These are phyloP conservation scores for Cladosporium sp. DNA, from an alignment of 2,329 filamentous ascomycete genomes.

Conservation along the genomic window DNA sequence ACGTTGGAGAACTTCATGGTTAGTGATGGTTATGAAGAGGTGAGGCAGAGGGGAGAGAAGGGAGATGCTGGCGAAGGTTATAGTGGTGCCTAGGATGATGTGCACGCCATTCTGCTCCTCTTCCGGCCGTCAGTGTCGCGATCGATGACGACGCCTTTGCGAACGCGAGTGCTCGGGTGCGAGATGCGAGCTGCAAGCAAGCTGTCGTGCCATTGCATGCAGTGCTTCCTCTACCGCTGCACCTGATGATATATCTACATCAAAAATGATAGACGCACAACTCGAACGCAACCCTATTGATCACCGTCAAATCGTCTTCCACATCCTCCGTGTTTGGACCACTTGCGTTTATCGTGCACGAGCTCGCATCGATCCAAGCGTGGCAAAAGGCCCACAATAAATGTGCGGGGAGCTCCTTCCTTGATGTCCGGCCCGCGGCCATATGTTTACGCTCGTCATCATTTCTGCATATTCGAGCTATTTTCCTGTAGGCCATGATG, in stretches of 20 bases:
- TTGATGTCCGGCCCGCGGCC: neutral
- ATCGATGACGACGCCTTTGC: slow-evolving; percentile 20
- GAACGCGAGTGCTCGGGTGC: slow-evolving; percentile 10
- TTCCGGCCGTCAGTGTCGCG: neutral
- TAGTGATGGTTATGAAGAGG: slow-evolving; percentile 29
- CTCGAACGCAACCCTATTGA: neutral
- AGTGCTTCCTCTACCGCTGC: neutral
- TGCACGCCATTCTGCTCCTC: slow-evolving; percentile 13
- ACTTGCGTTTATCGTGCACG: neutral
- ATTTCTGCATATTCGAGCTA: neutral
- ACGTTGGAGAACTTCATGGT: slow-evolving; percentile 53
- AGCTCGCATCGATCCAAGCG: neutral
- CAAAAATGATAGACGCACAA: neutral
- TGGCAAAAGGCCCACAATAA: neutral
- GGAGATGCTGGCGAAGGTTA: slow-evolving; percentile 5
- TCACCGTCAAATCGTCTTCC: neutral
- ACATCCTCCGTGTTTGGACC: slow-evolving; percentile 1
- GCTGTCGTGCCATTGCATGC: neutral
- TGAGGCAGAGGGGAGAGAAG: neutral
- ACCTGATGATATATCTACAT: neutral
- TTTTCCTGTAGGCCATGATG: neutral
- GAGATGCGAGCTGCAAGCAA: slow-evolving; percentile 3
- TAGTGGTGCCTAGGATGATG: slow-evolving; percentile 22
- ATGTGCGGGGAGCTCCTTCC: neutral
- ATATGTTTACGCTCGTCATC: neutral